phyloP scores from a whole-genome alignment of 176 grass and related monocot species.

The Typha latifolia region DNA sequence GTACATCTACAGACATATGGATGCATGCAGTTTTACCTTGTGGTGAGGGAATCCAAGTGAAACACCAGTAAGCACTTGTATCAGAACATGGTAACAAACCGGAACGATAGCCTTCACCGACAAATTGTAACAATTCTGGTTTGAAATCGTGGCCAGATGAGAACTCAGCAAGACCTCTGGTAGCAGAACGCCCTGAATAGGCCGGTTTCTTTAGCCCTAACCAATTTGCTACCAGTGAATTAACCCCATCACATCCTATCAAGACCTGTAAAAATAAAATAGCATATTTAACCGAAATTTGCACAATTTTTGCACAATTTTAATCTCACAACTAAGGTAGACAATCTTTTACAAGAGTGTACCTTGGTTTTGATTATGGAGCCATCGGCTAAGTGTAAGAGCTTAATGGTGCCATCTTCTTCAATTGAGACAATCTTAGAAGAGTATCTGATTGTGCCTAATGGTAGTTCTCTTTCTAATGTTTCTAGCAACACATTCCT shows the following conservation, averaged over 20 bases:
- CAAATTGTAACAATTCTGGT: conserved; percentile 30
- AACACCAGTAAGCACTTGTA: conserved; percentile 63
- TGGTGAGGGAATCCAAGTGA: conserved; percentile 41
- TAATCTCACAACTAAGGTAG: conserved; percentile 7
- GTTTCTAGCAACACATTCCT: conserved; percentile 43
- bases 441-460: conserved; percentile 59
- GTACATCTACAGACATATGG: background rate
- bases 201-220: conserved; percentile 37
- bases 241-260: conserved; percentile 61
- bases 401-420: conserved; percentile 32
- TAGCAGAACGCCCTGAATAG: conserved; percentile 36
- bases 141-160: conserved; percentile 43
- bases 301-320: background rate
- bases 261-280: conserved; percentile 31
- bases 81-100: conserved; percentile 45
- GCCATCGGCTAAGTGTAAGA: conserved; percentile 51
- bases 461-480: conserved; percentile 46
- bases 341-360: background rate
- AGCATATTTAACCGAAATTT: background rate
- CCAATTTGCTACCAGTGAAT: conserved; percentile 59
- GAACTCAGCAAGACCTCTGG: conserved; percentile 41
- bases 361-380: conserved; percentile 62
- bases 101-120: conserved; percentile 30
- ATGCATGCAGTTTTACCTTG: background rate
- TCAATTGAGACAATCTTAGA: conserved; percentile 57